Evolutionary conservation across 306 rosid genomes (phyloP).

Genomic region (Hippophae gyantsensis): DNA sequence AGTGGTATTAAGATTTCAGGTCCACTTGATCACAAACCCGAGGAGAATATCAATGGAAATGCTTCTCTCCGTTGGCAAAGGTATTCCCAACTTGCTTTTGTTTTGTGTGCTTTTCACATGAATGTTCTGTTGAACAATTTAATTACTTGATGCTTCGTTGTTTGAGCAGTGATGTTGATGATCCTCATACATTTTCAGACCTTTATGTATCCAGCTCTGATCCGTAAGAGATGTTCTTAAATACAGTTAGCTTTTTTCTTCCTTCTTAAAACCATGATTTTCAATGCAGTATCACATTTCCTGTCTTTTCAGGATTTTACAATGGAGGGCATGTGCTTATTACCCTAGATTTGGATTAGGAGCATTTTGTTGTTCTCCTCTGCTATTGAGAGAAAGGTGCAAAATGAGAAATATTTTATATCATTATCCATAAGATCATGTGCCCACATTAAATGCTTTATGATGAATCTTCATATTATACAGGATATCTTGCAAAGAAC

Average conservation of each 20-base stretch:
- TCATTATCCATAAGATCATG: slow-evolving; percentile 9
- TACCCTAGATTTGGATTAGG: slow-evolving; percentile 80
- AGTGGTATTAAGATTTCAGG: slow-evolving; percentile 63
- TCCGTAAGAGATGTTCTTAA: slow-evolving; percentile 53
- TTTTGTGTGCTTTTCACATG: background rate
- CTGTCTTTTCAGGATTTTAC: slow-evolving; percentile 54
- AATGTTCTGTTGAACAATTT: background rate
- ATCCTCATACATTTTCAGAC: slow-evolving; percentile 86
- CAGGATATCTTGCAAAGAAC: slow-evolving; percentile 65
- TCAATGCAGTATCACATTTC: background rate
- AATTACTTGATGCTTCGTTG: background rate
- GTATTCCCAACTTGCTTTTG: slow-evolving; percentile 24
- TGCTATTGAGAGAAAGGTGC: slow-evolving; percentile 67
- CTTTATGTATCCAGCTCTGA: slow-evolving; percentile 65
- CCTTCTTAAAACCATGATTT: background rate
- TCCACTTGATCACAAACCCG: slow-evolving; percentile 68
- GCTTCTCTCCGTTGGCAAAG: slow-evolving; percentile 96
- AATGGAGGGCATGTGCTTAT: slow-evolving; percentile 65
- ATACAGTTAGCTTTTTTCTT: background rate
- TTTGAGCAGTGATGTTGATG: slow-evolving; percentile 65
- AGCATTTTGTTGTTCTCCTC: slow-evolving; percentile 78
- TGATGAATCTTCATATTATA: slow-evolving; percentile 27
- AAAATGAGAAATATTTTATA: slow-evolving; percentile 15
- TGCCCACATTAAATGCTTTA: slow-evolving; percentile 15
- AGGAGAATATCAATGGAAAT: slow-evolving; percentile 52